A percentile compares a stretch with the other conserved stretches of the same genome.
Evolutionary conservation across 202 grass and related monocot genomes (phyloP).

Genomic region (Setaria italica): DNA sequence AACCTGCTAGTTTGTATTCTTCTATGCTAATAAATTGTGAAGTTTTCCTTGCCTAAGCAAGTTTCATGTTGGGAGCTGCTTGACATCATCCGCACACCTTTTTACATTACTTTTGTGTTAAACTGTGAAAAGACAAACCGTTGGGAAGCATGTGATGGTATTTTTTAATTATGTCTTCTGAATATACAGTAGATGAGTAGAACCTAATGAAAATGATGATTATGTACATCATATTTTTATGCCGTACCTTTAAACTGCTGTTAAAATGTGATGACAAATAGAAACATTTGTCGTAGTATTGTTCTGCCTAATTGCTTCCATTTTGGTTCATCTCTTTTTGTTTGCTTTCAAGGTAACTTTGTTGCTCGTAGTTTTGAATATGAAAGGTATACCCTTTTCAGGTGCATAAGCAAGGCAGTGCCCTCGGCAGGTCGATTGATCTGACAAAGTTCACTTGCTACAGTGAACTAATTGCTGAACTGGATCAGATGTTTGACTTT

Average conservation of each 20-base stretch:
- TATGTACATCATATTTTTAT: neutral
- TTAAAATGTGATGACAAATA: neutral
- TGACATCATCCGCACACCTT: neutral
- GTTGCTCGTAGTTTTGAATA: neutral
- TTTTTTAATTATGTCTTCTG: neutral
- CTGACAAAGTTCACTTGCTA: conserved; percentile 83
- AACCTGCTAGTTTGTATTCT: conserved; percentile 30
- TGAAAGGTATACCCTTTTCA: conserved; percentile 40
- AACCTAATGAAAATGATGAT: conserved; percentile 10
- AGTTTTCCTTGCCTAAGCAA: neutral
- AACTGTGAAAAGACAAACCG: neutral
- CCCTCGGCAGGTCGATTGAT: conserved; percentile 86
- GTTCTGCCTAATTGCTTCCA: conserved; percentile 7
- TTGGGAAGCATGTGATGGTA: neutral
- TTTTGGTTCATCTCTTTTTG: neutral
- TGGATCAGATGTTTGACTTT: conserved; percentile 91
- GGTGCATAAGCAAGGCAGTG: conserved; percentile 96
- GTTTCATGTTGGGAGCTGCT: neutral
- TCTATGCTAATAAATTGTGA: conserved; percentile 17
- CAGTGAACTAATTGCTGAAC: conserved; percentile 62
- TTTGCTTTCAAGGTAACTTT: neutral
- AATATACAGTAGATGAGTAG: neutral
- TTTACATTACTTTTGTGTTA: neutral
- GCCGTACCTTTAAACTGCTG: neutral
- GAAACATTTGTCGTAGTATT: neutral